phyloP scores from a whole-genome alignment of 2,329 filamentous ascomycete genomes.

The Penicillium sp. region DNA sequence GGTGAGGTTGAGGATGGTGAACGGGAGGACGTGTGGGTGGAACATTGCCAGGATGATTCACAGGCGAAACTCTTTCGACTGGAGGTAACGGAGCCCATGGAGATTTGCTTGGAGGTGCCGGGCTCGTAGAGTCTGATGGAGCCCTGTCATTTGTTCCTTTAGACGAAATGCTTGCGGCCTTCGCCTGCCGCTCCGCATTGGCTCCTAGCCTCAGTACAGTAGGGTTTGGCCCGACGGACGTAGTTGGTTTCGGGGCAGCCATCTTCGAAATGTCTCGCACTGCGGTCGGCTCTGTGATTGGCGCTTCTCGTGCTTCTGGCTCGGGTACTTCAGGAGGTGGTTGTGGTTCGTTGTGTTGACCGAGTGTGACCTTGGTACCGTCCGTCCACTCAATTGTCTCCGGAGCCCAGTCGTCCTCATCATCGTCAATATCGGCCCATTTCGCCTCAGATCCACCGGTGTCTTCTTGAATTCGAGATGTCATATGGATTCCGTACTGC shows the following conservation, averaged over 20 bases:
- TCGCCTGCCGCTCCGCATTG: conserved; percentile 47
- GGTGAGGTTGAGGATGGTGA: conserved; percentile 59
- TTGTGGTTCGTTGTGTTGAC: conserved; percentile 39
- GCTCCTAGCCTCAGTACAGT: conserved; percentile 50
- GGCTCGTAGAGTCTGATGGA: conserved; percentile 45
- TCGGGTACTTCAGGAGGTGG: conserved; percentile 19
- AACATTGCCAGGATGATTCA: conserved; percentile 52
- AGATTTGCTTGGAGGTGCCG: conserved; percentile 69
- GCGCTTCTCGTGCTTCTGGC: conserved; percentile 25
- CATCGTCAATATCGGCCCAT: conserved; percentile 68
- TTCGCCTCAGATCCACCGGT: conserved; percentile 62
- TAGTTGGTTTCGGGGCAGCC: conserved; percentile 36
- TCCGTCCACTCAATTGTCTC: conserved; percentile 69
- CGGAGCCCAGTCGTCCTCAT: conserved; percentile 67
- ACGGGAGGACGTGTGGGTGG: conserved; percentile 51
- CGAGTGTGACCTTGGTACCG: conserved; percentile 63
- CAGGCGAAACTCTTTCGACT: conserved; percentile 73
- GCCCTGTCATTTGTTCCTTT: conserved; percentile 56
- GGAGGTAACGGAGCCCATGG: conserved; percentile 88
- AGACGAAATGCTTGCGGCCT: conserved; percentile 42
- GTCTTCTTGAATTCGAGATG: conserved; percentile 62
- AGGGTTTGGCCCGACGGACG: conserved; percentile 49
- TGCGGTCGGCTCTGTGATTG: conserved; percentile 20
- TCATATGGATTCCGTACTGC: conserved; percentile 67
- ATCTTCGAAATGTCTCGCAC: conserved; percentile 28